phyloP scores from a whole-genome alignment of 495 filamentous ascomycete genomes.

The Xylaria curta region DNA sequence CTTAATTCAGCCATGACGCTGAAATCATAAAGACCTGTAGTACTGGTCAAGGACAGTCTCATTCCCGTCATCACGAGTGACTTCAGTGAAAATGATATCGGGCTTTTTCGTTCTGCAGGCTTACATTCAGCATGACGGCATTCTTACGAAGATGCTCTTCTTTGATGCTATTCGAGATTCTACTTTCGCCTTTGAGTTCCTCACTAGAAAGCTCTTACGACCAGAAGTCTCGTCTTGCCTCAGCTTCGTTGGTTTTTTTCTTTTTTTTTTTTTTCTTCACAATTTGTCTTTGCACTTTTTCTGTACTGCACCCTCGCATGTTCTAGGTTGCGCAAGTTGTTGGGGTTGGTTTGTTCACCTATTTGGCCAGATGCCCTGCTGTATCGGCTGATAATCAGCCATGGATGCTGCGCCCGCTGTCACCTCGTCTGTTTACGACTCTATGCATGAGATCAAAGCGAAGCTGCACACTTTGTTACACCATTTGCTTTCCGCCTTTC shows the following conservation, averaged over 20 bases:
- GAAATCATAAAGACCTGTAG: neutral
- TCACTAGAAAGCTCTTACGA: neutral
- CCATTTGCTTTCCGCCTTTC: slow-evolving; percentile 2
- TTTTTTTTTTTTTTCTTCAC: neutral
- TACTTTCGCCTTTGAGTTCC: neutral
- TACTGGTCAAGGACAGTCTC: neutral
- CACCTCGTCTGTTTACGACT: neutral
- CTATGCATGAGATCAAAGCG: neutral
- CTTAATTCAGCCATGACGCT: neutral
- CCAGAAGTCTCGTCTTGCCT: slow-evolving; percentile 6
- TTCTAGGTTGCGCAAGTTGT: neutral
- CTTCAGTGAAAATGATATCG: neutral
- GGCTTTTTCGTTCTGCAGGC: neutral
- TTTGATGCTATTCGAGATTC: neutral
- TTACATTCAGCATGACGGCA: neutral
- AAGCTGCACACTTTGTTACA: neutral
- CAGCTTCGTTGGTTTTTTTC: neutral
- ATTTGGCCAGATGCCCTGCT: neutral
- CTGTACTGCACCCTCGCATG: neutral
- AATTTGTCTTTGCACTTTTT: neutral
- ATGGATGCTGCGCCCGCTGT: neutral
- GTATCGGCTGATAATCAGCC: neutral
- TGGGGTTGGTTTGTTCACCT: neutral
- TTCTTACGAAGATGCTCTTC: neutral
- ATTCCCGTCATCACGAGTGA: neutral